Base-by-base conservation (phyloP, 495 filamentous ascomycete species). In the Darksidea phi region DNA sequence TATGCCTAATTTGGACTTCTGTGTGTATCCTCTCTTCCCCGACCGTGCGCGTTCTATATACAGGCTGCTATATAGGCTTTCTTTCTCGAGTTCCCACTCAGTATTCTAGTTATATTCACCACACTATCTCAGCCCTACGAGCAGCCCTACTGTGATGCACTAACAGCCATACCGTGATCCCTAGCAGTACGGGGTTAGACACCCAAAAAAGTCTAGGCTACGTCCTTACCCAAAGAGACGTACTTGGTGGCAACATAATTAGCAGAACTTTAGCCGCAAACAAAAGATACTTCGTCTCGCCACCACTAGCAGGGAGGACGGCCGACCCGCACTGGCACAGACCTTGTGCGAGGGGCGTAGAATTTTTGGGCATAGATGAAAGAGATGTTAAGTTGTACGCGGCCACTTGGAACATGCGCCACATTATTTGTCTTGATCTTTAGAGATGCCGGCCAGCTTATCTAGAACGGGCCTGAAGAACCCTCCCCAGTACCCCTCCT, bases 401-500 rank as follows among this genome's bases (percentile, higher is more conserved):
- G n/a, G n/a, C n/a, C n/a, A n/a, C n/a, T n/a, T n/a, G n/a, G n/a
- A n/a, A n/a, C n/a, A n/a, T n/a, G n/a, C n/a, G n/a, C n/a, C n/a
- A n/a, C n/a, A n/a, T 23, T 41, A 38, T 28, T 17, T 25, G 38
- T 24, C 5, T 21, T 18, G 20, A 28, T 46, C 41, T 46, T 26
- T 18, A 2, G 20, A 56, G 53, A 20, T 20, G 24, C 37, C 23
- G 37, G 62, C 57, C 25, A 66, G 17, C 18, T 60, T 59, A 21
- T 66, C 37, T 20, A 66, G 50, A 48, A 66, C 56, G 1, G 50
- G 32, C 18, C 45, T 47, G 13, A 66, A 52, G 47, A 66, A 66
- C 34, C 51, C 13, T 37, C 50, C 62, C 62, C 56, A 66, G 36
- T 56, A 61, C 28, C 62, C 62, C 23, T 66, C 45, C 49, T 49